Percentiles rank a stretch among this genome's conserved stretches.
phyloP scores from a whole-genome alignment of 805 yeast genomes.

The Komagataella pseudopastoris region DNA sequence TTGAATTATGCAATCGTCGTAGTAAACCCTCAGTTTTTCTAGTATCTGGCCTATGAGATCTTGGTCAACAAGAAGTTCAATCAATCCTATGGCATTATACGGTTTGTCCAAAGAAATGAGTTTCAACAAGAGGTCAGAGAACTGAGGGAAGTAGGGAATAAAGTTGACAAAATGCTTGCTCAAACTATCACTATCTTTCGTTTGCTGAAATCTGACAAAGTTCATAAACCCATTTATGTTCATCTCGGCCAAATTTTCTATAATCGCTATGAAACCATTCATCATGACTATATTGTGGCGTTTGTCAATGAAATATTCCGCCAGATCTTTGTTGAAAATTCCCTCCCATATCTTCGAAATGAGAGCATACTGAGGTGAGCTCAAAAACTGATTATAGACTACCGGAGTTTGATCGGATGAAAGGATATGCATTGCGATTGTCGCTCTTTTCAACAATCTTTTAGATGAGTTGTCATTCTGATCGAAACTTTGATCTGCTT shows the following conservation, averaged over 20 bases:
- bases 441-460: background rate
- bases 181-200: slow-evolving; percentile 30
- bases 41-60: slow-evolving; percentile 47
- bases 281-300: slow-evolving; percentile 14
- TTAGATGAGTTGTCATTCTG: background rate
- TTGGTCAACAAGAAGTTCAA: slow-evolving; percentile 62
- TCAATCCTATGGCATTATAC: slow-evolving; percentile 75
- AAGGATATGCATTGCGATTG: background rate
- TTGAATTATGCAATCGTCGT: slow-evolving; percentile 24
- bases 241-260: slow-evolving; percentile 72
- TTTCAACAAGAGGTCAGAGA: slow-evolving; percentile 79
- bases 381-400: background rate
- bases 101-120: slow-evolving; percentile 87
- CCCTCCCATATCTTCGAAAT: background rate
- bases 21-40: slow-evolving; percentile 44
- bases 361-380: background rate
- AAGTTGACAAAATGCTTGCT: slow-evolving; percentile 69
- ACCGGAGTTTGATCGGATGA: background rate
- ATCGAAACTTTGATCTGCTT: background rate
- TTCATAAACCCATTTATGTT: slow-evolving; percentile 64
- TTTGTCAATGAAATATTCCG: slow-evolving; percentile 6
- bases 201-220: slow-evolving; percentile 42
- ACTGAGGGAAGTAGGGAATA: slow-evolving; percentile 68
- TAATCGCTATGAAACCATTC: slow-evolving; percentile 59
- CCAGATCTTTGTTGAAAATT: background rate